Evolutionary conservation across 1,284 basidiomycete genomes (phyloP), one percentile per base, ranked within the genome.

Genomic region (Rhodofomes roseus): DNA sequence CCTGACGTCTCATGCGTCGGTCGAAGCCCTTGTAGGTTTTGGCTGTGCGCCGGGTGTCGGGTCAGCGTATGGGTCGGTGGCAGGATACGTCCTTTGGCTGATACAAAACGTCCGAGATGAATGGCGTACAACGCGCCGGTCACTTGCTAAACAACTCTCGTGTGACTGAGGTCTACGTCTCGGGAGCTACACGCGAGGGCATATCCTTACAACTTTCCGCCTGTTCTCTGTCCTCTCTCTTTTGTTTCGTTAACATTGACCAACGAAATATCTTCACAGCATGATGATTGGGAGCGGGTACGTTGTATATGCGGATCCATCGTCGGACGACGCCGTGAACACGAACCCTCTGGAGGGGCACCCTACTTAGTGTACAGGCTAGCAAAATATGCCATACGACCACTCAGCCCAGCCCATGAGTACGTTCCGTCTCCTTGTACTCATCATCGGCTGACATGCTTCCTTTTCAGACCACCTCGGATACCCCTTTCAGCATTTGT

Each of bases 41-140:
- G 69, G 56, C 67, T 55, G 60, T 61, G 59, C 59, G 41, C 57
- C 59, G 60, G 52, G 67, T 58, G 63, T 67, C 57, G 67, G 65
- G 61, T 56, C 39, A 62, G 66, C 59, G 69, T 70, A 70, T 63
- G 69, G 68, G 73, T 70, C 66, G 67, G 63, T 64, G 69, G 71
- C 74, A 75, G 70, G 74, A 72, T 51, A 54, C 58, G 71, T 72
- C 79, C 75, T 82, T 80, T 80, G 89, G 90, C 89, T 87, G 93
- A 95, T 95, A 94, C 92, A 87, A 90, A 76, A 66, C 81, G 89
- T 89, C 93, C 93, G 71, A 95, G 68, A 95, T 76, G 55, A 74
- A 91, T 60, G 60, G 65, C 54, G 23, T 11, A n/a, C n/a, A 11
- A 5, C 46, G 62, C 60, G 62, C 71, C 65, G 61, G 74, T 73